These are phyloP conservation scores for Tetrahymena borealis DNA, from an alignment of 73 alveolate genomes.

Conservation along the genomic window DNA sequence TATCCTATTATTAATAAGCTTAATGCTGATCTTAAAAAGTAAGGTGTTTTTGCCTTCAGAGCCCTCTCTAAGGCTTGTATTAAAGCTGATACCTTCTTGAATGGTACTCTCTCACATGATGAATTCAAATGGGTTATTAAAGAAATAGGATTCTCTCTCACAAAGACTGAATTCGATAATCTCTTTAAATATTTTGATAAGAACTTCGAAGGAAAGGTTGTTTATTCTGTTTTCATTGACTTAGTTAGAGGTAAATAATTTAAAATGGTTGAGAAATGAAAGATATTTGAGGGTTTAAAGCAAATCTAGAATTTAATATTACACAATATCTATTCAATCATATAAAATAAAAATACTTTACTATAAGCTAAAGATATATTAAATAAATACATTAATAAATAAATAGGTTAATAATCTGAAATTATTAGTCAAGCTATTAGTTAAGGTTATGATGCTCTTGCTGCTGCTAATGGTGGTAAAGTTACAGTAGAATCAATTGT, in stretches of 20 bases:
- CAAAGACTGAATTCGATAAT: constrained; percentile 60
- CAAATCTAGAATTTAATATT: too few relatives aligned
- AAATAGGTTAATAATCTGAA: neutral
- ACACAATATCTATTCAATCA: too few relatives aligned
- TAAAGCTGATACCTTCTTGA: constrained; percentile 30
- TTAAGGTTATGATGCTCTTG: neutral
- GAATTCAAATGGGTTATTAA: constrained; percentile 72
- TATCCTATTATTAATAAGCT: constrained; percentile 48
- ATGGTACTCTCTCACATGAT: constrained; percentile 37
- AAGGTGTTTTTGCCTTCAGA: constrained; percentile 68
- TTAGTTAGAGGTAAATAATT: constrained; percentile 12
- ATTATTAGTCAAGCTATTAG: neutral
- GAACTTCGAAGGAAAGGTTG: constrained; percentile 50
- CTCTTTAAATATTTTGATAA: constrained; percentile 61
- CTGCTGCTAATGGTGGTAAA: neutral
- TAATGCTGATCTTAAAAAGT: constrained; percentile 40
- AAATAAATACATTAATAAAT: too few relatives aligned
- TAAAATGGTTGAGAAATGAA: too few relatives aligned
- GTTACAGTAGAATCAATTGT: neutral
- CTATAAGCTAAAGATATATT: too few relatives aligned
- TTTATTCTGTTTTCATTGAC: constrained; percentile 33
- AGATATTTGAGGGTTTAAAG: too few relatives aligned
- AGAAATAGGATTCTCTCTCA: constrained; percentile 60
- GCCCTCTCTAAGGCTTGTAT: constrained; percentile 49
- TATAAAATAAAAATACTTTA: too few relatives aligned